Evolutionary conservation across 1,284 basidiomycete species (phyloP).

Genomic region (Mycena citricolor): DNA sequence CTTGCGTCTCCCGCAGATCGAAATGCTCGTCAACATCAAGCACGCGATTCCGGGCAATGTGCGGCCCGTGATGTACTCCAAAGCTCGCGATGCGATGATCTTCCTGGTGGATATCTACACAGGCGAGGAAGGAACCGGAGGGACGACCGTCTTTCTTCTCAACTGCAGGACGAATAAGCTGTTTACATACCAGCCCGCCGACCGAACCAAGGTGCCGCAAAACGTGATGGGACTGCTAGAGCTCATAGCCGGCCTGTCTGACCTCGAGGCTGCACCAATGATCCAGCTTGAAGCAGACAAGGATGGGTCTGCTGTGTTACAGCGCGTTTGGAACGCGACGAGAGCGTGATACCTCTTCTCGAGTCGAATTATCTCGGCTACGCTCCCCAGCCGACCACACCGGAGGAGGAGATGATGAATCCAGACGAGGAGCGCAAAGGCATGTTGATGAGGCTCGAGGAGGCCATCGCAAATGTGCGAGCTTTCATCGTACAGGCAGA

Average conservation of each 20-base stretch:
- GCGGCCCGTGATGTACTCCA: slow-evolving; percentile 33
- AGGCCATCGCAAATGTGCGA: slow-evolving; percentile 8
- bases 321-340: slow-evolving; percentile 34
- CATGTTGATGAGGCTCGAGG: slow-evolving; percentile 13
- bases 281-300: slow-evolving; percentile 23
- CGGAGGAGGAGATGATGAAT: slow-evolving; percentile 25
- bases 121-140: neutral
- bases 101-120: slow-evolving; percentile 15
- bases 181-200: slow-evolving; percentile 8
- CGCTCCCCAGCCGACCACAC: slow-evolving; percentile 27
- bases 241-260: slow-evolving; percentile 23
- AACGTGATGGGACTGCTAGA: slow-evolving; percentile 24
- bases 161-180: slow-evolving; percentile 15
- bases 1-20: slow-evolving; percentile 38
- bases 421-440: slow-evolving; percentile 4
- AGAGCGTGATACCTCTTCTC: slow-evolving; percentile 32
- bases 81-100: slow-evolving; percentile 14
- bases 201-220: slow-evolving; percentile 16
- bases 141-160: slow-evolving; percentile 12
- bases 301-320: slow-evolving; percentile 28
- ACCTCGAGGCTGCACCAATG: slow-evolving; percentile 17
- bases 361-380: slow-evolving; percentile 32
- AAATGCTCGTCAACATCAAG: slow-evolving; percentile 36
- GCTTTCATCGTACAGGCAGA: slow-evolving; percentile 9
- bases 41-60: slow-evolving; percentile 34